phyloP scores from a whole-genome alignment of 805 yeast species.

The Starmerella sp. region DNA sequence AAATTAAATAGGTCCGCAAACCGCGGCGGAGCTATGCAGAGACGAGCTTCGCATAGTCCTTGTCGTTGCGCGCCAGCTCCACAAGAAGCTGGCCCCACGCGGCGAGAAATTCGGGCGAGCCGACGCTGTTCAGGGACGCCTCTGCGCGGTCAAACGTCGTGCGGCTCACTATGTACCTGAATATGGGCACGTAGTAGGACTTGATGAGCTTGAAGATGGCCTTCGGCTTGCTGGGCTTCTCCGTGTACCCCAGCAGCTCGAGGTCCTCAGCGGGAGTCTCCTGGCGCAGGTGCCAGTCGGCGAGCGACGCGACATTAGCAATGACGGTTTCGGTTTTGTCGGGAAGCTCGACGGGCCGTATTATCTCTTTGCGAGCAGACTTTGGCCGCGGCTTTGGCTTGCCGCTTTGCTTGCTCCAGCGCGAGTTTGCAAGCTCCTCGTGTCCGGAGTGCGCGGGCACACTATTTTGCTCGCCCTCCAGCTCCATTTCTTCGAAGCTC shows the following conservation, averaged over 20 bases:
- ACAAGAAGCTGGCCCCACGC: not conserved
- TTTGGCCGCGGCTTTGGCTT: not conserved
- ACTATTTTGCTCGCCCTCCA: no score
- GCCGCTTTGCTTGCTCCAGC: not conserved
- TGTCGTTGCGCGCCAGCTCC: not conserved
- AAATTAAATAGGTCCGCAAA: no score
- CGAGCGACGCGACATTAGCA: not conserved
- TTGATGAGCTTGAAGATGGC: not conserved
- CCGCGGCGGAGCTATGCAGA: no score
- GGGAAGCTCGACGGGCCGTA: not conserved
- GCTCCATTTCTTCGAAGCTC: no score
- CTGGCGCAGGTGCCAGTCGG: conserved; percentile 14
- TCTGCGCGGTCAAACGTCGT: not conserved
- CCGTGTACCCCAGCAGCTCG: not conserved
- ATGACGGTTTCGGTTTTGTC: not conserved
- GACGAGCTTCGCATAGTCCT: not conserved
- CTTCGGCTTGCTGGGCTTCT: not conserved
- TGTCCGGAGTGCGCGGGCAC: not conserved
- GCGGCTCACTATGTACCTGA: not conserved
- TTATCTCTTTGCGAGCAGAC: not conserved
- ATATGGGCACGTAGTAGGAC: not conserved
- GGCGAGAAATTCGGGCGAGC: not conserved
- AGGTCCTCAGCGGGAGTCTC: not conserved
- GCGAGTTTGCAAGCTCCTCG: not conserved
- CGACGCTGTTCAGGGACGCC: not conserved